Conservation (phyloP, 306 rosid genomes). For the Trichosanthes truncata region DNA sequence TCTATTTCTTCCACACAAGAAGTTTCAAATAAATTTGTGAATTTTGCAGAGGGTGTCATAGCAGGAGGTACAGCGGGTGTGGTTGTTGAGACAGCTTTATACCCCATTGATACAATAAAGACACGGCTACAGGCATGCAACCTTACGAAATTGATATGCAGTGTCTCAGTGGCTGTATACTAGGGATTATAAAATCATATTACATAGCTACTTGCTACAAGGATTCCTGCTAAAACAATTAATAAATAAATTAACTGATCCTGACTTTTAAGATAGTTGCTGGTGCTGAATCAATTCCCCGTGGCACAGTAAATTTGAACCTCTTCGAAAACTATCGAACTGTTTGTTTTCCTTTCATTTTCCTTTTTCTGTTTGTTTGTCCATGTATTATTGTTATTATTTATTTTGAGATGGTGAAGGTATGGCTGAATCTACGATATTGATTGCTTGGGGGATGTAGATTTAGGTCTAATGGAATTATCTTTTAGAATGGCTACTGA, state of each 20-base stretch:
- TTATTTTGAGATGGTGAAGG: neutral
- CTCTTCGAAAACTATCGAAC: neutral
- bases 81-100: constrained; percentile 89
- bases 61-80: constrained; percentile 97
- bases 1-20: constrained; percentile 9
- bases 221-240: neutral
- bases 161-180: neutral
- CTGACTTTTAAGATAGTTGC: neutral
- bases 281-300: neutral
- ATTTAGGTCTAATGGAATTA: neutral
- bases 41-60: constrained; percentile 79
- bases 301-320: neutral
- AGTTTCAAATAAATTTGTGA: constrained; percentile 10
- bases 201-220: neutral
- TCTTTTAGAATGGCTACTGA: constrained; percentile 2
- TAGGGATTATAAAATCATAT: neutral
- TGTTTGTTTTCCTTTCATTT: neutral
- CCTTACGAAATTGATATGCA: neutral
- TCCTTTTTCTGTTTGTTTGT: neutral
- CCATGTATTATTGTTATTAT: neutral
- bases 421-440: neutral
- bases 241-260: neutral
- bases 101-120: constrained; percentile 94
- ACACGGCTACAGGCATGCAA: constrained; percentile 89
- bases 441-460: neutral